Evolutionary conservation across 148 eudicot species (phyloP), one percentile per base, ranked within the genome.

Genomic region (Mesembryanthemum crystallinum): DNA sequence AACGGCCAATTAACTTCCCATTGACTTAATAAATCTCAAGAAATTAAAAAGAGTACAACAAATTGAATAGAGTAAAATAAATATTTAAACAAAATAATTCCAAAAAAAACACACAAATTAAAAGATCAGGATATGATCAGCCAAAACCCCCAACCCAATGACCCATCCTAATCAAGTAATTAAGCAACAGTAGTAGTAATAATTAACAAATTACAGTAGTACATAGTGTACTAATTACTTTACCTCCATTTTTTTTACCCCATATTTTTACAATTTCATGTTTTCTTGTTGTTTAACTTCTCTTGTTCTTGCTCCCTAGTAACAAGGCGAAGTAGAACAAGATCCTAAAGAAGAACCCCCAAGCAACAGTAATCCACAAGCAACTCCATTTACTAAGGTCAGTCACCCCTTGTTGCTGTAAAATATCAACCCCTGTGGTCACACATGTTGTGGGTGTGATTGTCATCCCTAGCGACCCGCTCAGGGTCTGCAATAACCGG

Each of bases 331-430:
- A 82, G 79, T 91, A 93, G 78, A 93, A 93, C 80, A 91, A 74
- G 52, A 86, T 79, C 81, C 98, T 85, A 71, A 93, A 93, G 83
- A 91, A 89, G 75, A 93, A 89, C 0, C 98, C 98, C 98, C 98
- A 93, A 69, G 92, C 97, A 30, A 93, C 81, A 0, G 94, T 91
- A 3, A 93, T 47, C 91, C 84, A 87, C 69, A 93, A 78, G 69
- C 97, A 93, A 14, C 67, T 77, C 96, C 93, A 89, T 54, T 89
- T 89, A 70, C 79, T 86, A 76, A 93, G 73, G 55, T 91, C 92
- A 15, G 90, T 91, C 0, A 91, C 73, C 60, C 94, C 97, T 75
- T 93, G 94, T 58, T 88, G 90, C 76, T 78, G 77, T 65, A 93
- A 71, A 49, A 93, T 86, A 69, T 89, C 98, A 0, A 72, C 72